A percentile compares a stretch with the other conserved stretches of the same genome.
phyloP scores from a whole-genome alignment of 768 basidiomycete genomes.

The Amanita thiersii region DNA sequence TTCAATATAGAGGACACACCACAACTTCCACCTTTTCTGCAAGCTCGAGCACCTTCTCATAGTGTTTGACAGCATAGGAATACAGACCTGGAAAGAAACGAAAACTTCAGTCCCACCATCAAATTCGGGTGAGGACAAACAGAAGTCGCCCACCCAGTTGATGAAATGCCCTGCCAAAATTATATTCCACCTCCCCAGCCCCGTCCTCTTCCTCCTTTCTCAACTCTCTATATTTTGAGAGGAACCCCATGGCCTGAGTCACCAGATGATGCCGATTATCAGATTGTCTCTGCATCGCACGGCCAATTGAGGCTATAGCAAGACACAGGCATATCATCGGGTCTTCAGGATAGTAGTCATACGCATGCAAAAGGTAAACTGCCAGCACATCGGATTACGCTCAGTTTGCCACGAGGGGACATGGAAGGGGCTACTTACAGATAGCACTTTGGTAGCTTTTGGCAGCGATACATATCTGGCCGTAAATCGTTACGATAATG shows the following conservation, averaged over 20 bases:
- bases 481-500: constrained; percentile 65
- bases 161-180: constrained; percentile 89
- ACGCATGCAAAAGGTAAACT: constrained; percentile 90
- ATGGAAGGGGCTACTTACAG: constrained; percentile 43
- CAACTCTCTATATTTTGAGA: constrained; percentile 71
- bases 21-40: constrained; percentile 31
- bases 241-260: constrained; percentile 76
- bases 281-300: constrained; percentile 89
- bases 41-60: constrained; percentile 64
- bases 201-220: constrained; percentile 34
- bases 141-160: constrained; percentile 58
- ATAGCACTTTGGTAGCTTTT: constrained; percentile 88
- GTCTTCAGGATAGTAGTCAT: constrained; percentile 77
- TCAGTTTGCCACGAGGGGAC: neutral
- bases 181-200: constrained; percentile 81
- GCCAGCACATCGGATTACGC: neutral
- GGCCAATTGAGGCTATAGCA: constrained; percentile 78
- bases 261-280: constrained; percentile 92
- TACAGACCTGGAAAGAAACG: constrained; percentile 58
- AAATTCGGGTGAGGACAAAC: neutral
- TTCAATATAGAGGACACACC: neutral
- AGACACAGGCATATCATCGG: constrained; percentile 80
- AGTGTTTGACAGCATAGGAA: constrained; percentile 78
- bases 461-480: constrained; percentile 74
- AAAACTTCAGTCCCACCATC: neutral